Conservation (phyloP, 441 rosid species). For the Mallotus japonicus region DNA sequence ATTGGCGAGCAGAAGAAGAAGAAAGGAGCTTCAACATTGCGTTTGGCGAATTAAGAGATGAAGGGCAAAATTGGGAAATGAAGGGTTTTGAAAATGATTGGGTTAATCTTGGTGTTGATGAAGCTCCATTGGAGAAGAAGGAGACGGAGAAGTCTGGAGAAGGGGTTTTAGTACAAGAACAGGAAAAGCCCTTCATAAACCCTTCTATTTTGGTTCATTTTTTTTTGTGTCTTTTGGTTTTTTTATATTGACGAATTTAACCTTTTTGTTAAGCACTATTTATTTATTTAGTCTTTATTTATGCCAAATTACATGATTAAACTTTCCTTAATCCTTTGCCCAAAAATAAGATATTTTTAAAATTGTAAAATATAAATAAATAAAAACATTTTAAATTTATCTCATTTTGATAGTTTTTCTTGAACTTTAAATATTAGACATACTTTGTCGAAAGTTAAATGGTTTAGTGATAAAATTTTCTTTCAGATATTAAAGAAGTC, state of each 20-base stretch:
- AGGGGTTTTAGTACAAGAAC: constrained; percentile 24
- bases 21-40: constrained; percentile 84
- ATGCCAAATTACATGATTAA: too few species aligned
- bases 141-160: constrained; percentile 11
- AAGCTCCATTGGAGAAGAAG: constrained; percentile 13
- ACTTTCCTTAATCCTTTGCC: too few species aligned
- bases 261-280: constrained; percentile 7
- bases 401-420: too few species aligned
- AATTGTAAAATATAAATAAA: too few species aligned
- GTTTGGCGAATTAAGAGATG: constrained; percentile 8
- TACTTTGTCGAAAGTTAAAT: too few species aligned
- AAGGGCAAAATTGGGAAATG: constrained; percentile 20
- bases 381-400: too few species aligned
- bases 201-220: constrained; percentile 32
- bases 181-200: constrained; percentile 84
- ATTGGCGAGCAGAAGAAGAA: constrained; percentile 48
- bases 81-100: neutral
- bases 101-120: constrained; percentile 10
- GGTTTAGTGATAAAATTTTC: too few species aligned
- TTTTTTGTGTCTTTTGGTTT: neutral
- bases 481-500: too few species aligned
- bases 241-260: constrained; percentile 19
- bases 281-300: too few species aligned
- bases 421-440: too few species aligned
- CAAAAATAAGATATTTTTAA: too few species aligned